A percentile compares a stretch with the other conserved stretches of the same genome.
Conservation (phyloP, 2,329 filamentous ascomycete species). For the Microdochium paspali region DNA sequence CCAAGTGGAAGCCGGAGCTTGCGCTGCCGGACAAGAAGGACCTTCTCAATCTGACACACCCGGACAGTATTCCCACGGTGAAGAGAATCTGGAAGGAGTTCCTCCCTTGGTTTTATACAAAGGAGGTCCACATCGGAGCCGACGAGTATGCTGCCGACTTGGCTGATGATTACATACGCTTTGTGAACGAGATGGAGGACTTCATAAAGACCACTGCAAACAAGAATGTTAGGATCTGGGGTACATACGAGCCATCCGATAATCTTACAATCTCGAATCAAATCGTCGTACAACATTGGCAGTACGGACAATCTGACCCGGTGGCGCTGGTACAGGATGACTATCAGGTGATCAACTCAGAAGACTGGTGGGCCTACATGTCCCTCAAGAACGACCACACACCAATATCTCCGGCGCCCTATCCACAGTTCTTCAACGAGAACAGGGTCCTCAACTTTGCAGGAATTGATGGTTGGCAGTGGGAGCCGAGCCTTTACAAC, state of each 20-base stretch:
- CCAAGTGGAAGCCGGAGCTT: slow-evolving; percentile 45
- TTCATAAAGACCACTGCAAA: slow-evolving; percentile 26
- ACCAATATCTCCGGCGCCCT: slow-evolving; percentile 32
- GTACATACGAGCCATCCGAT: slow-evolving; percentile 32
- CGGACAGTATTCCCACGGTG: slow-evolving; percentile 40
- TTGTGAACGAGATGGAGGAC: slow-evolving; percentile 38
- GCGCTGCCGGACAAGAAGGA: slow-evolving; percentile 31
- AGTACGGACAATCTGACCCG: slow-evolving; percentile 36
- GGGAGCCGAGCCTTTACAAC: slow-evolving; percentile 34
- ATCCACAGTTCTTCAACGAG: slow-evolving; percentile 35
- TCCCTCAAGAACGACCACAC: slow-evolving; percentile 41
- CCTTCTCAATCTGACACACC: slow-evolving; percentile 41
- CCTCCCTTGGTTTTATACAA: slow-evolving; percentile 44
- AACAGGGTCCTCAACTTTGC: slow-evolving; percentile 34
- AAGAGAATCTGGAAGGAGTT: slow-evolving; percentile 42
- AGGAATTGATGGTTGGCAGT: slow-evolving; percentile 28
- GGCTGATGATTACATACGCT: slow-evolving; percentile 38
- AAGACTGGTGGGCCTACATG: slow-evolving; percentile 46
- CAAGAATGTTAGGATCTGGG: slow-evolving; percentile 44
- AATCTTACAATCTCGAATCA: slow-evolving; percentile 26
- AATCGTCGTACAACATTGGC: slow-evolving; percentile 36
- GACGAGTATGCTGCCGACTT: slow-evolving; percentile 39
- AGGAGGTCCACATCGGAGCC: slow-evolving; percentile 44
- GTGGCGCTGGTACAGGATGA: slow-evolving; percentile 23
- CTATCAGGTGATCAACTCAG: slow-evolving; percentile 32